Base-by-base conservation (phyloP, 768 basidiomycete species). In the Trametes punicea region DNA sequence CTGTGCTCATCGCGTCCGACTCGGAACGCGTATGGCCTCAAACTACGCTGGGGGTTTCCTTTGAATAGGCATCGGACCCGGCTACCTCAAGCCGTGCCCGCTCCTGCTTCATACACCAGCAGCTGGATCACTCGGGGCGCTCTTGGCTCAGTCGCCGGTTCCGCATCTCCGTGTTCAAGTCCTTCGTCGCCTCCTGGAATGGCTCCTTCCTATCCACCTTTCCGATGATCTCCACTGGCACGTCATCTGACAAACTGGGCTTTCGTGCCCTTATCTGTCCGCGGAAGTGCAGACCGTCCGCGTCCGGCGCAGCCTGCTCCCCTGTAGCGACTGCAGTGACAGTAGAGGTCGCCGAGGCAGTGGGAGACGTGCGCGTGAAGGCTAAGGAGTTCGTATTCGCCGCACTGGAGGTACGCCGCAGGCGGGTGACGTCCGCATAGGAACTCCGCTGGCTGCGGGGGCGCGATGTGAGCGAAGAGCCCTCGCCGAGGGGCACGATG, bases 381-480 rank as follows among this genome's bases (percentile, higher is more conserved):
- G 41, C 50, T 34, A 36, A 50, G n/a, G 50, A 23, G 50, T 52
- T 51, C 58, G 81, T 76, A 64, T 86, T 90, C 25, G 88, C 90
- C 44, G 81, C 69, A 83, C 88, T 46, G 81, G 80, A 25, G 75
- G 69, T 64, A 81, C 46, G 63, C 25, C 62, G 63, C 33, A 69
- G 55, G 59, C 82, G 78, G 70, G 90, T 88, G 47, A 93, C 69
- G 71, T 93, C 86, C n/a, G 90, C 90, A 63, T 88, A 93, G 20
- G 64, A 65, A 39, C 57, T 63, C 25, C 60, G 64, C 38, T 61
- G 64, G 41, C 60, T 64, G 31, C 65, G 64, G 6, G 82, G 62
- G 67, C 62, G 49, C 47, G 66, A 53, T 57, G 38, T 67, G 63
- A 58, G 61, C 60, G 54, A 66, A 65, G 29, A 21, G 49, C 81